These are phyloP conservation scores for Aureobasidium leucospermi DNA, from an alignment of 2,329 filamentous ascomycete genomes.

Conservation along the genomic window DNA sequence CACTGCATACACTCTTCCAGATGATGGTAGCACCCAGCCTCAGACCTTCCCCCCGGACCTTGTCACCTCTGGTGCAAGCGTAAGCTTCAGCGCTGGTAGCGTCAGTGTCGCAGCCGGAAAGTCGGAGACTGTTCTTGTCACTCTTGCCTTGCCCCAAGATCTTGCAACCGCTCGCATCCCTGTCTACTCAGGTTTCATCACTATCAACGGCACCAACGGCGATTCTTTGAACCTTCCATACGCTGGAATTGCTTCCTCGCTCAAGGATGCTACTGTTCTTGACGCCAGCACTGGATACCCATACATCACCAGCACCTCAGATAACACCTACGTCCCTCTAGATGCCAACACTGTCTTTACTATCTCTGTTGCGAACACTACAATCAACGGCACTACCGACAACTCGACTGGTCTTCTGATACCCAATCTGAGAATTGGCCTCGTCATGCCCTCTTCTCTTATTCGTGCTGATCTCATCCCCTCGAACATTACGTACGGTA, in stretches of 20 bases:
- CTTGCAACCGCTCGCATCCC: slow-evolving; percentile 24
- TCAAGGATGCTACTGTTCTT: slow-evolving; percentile 22
- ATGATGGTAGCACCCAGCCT: slow-evolving; percentile 16
- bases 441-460: slow-evolving; percentile 14
- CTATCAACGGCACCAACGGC: slow-evolving; percentile 19
- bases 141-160: slow-evolving; percentile 17
- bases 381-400: slow-evolving; percentile 16
- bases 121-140: slow-evolving; percentile 20
- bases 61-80: slow-evolving; percentile 18
- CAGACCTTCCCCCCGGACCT: slow-evolving; percentile 19
- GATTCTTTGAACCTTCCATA: slow-evolving; percentile 28
- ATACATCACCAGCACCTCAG: slow-evolving; percentile 14
- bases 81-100: slow-evolving; percentile 18
- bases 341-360: slow-evolving; percentile 19
- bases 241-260: slow-evolving; percentile 24
- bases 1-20: slow-evolving; percentile 46
- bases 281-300: slow-evolving; percentile 21
- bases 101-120: slow-evolving; percentile 18
- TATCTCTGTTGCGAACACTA: slow-evolving; percentile 19
- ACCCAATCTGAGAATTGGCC: slow-evolving; percentile 19
- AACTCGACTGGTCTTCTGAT: slow-evolving; percentile 21
- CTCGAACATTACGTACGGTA: not conserved
- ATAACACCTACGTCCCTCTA: slow-evolving; percentile 15
- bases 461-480: slow-evolving; percentile 16
- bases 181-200: slow-evolving; percentile 28